Evolutionary conservation across 495 filamentous ascomycete genomes (phyloP), one percentile per base, ranked within the genome.

Genomic region (Penicillium desertorum): DNA sequence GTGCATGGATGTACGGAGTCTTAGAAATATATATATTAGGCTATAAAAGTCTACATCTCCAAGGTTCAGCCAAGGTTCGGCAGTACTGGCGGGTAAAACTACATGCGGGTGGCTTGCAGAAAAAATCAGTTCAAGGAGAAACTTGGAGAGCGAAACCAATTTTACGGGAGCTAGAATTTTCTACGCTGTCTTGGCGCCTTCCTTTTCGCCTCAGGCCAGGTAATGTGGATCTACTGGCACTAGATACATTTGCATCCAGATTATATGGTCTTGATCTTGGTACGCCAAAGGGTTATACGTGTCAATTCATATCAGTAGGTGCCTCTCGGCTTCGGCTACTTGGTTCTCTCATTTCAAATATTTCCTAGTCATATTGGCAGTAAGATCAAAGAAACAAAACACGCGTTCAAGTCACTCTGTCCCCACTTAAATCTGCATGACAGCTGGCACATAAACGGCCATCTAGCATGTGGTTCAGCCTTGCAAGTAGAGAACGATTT

Each of bases 311-410:
- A 50, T 25, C 0, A 37, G 8, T n/a, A 8, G 2, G 22, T n/a
- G 3, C 1, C 3, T 3, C 11, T 36, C 8, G 10, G 4, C 2
- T 22, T 30, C n/a, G 32, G 6, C 20, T 27, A 27, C 7, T 7
- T 17, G 0, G 10, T 4, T 27, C 7, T 32, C 6, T 14, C 5
- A 22, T 37, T 20, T 37, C 17, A 5, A 39, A 2, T 0, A 1
- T 10, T 16, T n/a, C 12, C 9, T 0, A 2, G 3, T 11, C 2
- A 5, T 11, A 3, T 17, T 11, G n/a, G 2, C 0, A 14, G 22
- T 7, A 47, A 29, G 53, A 55, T 55, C 53, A 55, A 37, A 41
- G 44, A 47, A 20, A 37, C 23, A 47, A 47, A 46, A 45, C 9
- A 27, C 22, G 22, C 19, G 29, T 36, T 14, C 19, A 55, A 29